Evolutionary conservation across 352 stramenopile genomes (phyloP).

Genomic region (Phytophthora nicotianae): DNA sequence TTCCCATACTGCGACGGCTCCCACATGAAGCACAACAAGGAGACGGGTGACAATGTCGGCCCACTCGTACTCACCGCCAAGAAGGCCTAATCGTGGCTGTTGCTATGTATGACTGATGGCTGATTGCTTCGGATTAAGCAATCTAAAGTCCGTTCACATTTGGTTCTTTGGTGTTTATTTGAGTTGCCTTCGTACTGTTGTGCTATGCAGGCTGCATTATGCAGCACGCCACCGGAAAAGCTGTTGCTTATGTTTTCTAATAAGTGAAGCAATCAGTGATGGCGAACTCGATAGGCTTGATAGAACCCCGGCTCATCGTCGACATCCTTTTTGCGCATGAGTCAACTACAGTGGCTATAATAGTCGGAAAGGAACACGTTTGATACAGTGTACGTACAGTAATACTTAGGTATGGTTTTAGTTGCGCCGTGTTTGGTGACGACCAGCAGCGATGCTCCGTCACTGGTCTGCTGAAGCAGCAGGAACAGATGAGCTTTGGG

Average conservation of each 20-base stretch:
- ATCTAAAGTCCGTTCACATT: slow-evolving; percentile 26
- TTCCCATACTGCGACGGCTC: slow-evolving; percentile 82
- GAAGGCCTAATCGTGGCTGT: slow-evolving; percentile 37
- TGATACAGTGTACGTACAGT: too few species aligned
- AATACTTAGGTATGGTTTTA: too few species aligned
- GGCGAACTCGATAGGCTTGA: slow-evolving; percentile 5
- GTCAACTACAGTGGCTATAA: neutral
- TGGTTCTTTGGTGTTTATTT: neutral
- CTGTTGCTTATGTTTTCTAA: slow-evolving; percentile 2
- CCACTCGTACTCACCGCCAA: slow-evolving; percentile 70
- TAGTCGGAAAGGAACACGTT: too few species aligned
- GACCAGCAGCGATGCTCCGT: neutral
- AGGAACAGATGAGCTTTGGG: neutral
- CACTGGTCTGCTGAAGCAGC: neutral
- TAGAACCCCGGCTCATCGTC: slow-evolving; percentile 3
- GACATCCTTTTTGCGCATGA: neutral
- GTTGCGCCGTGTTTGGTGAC: neutral
- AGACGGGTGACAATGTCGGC: slow-evolving; percentile 84
- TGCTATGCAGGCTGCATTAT: neutral
- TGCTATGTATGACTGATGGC: slow-evolving; percentile 35
- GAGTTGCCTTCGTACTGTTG: slow-evolving; percentile 11
- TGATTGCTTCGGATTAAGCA: slow-evolving; percentile 32
- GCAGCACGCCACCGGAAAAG: neutral
- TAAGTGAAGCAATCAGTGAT: slow-evolving; percentile 3
- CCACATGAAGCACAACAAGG: slow-evolving; percentile 90